A percentile compares a stretch with the other conserved stretches of the same genome.
Conservation (phyloP, 2,329 filamentous ascomycete genomes). For the Talaromyces sp. region DNA sequence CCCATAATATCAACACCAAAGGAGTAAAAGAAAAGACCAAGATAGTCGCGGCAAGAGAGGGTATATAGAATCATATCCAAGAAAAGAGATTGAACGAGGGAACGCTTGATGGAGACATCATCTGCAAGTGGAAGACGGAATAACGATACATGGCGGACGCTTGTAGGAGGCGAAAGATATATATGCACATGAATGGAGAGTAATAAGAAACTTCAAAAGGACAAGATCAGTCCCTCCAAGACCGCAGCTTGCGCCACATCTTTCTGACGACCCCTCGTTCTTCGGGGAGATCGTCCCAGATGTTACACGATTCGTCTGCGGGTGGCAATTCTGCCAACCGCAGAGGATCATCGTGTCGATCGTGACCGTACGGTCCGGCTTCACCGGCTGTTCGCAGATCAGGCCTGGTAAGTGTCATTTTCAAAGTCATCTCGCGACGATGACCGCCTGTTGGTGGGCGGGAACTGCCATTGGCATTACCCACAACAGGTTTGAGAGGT, state of each 20-base stretch:
- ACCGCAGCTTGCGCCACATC: conserved; percentile 44
- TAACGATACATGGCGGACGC: not conserved
- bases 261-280: conserved; percentile 41
- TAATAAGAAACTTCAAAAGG: not conserved
- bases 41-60: conserved; percentile 15
- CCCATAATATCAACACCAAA: not conserved
- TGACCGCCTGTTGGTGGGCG: conserved; percentile 33
- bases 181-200: conserved; percentile 6
- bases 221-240: conserved; percentile 20
- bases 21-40: conserved; percentile 2
- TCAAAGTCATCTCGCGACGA: conserved; percentile 87
- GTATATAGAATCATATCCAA: conserved; percentile 15
- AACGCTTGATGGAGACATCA: conserved; percentile 9
- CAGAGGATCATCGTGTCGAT: conserved; percentile 48
- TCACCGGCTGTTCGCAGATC: conserved; percentile 62
- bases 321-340: conserved; percentile 53
- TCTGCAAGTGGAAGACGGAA: conserved; percentile 9
- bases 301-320: conserved; percentile 40
- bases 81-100: conserved; percentile 12
- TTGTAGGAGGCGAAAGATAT: not conserved
- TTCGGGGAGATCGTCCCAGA: conserved; percentile 44
- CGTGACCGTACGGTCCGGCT: conserved; percentile 23
- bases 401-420: conserved; percentile 89
- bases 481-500: conserved; percentile 9
- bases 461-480: not conserved